These are phyloP conservation scores for Ophiosphaerella narmari DNA, from an alignment of 2,329 filamentous ascomycete genomes.

Conservation along the genomic window DNA sequence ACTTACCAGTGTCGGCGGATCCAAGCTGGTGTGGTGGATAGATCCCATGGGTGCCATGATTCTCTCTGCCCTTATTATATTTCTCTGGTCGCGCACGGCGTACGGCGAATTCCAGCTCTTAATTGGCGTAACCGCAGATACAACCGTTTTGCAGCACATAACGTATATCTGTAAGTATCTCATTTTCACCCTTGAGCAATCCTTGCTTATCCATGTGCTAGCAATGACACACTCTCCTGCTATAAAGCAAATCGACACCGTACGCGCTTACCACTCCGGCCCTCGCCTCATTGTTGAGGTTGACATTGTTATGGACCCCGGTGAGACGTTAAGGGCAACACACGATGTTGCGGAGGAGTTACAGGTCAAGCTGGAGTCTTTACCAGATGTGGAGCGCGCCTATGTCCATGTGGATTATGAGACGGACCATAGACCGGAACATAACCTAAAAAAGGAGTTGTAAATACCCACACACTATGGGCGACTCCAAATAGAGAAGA, in stretches of 20 bases:
- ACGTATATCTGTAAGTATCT: constrained; percentile 79
- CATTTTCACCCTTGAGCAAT: neutral
- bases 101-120: constrained; percentile 89
- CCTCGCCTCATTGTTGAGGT: constrained; percentile 91
- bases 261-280: constrained; percentile 89
- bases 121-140: constrained; percentile 85
- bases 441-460: constrained; percentile 68
- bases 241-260: constrained; percentile 89
- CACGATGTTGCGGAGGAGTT: constrained; percentile 94
- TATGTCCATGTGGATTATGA: constrained; percentile 99
- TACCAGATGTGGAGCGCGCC: constrained; percentile 89
- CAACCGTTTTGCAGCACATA: constrained; percentile 87
- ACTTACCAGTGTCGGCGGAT: constrained; percentile 86
- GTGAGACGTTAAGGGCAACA: constrained; percentile 72
- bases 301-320: constrained; percentile 89
- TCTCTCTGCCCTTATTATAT: constrained; percentile 76
- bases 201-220: constrained; percentile 20
- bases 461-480: constrained; percentile 28
- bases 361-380: constrained; percentile 89
- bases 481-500: no score
- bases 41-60: constrained; percentile 90
- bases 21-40: constrained; percentile 90
- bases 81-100: constrained; percentile 82
- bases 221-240: constrained; percentile 81
- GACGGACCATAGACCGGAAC: constrained; percentile 92